These are phyloP conservation scores for Collybiopsis confluens DNA, from an alignment of 768 basidiomycete genomes.

Conservation along the genomic window DNA sequence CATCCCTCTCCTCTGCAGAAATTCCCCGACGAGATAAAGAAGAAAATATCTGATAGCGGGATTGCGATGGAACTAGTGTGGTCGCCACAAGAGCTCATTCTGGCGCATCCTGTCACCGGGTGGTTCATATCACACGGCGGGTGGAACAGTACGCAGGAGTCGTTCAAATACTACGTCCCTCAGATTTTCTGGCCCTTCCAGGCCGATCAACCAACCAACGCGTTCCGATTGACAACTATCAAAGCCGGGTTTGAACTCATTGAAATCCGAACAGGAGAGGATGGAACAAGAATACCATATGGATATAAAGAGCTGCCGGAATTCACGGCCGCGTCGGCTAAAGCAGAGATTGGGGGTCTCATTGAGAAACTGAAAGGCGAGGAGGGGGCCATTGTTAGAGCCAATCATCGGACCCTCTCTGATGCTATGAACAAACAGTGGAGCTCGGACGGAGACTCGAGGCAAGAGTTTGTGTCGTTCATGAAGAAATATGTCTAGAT, in stretches of 20 bases:
- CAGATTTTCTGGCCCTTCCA: conserved; percentile 6
- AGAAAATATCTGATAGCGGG: background rate
- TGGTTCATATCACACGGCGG: conserved; percentile 8
- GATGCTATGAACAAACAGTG: background rate
- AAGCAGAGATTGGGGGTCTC: background rate
- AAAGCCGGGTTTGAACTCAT: conserved; percentile 5
- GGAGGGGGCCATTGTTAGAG: conserved; percentile 1
- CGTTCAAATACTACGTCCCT: conserved; percentile 3
- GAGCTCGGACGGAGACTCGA: background rate
- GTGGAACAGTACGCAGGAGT: conserved; percentile 7
- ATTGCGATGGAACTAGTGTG: background rate
- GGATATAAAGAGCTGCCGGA: conserved; percentile 1
- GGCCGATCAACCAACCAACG: conserved; percentile 7
- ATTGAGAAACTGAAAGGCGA: background rate
- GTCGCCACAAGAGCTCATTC: conserved; percentile 1
- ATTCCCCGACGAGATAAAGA: background rate
- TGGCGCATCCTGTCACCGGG: conserved; percentile 3
- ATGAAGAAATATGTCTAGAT: background rate
- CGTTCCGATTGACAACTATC: background rate
- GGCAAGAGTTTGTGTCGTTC: background rate
- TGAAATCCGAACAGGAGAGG: conserved; percentile 2
- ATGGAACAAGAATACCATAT: conserved; percentile 1
- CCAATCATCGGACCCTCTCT: background rate
- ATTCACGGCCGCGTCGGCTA: background rate
- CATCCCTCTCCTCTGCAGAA: background rate